phyloP scores from a whole-genome alignment of 371 early-diverging fungal species.

The Nematocida sp. region DNA sequence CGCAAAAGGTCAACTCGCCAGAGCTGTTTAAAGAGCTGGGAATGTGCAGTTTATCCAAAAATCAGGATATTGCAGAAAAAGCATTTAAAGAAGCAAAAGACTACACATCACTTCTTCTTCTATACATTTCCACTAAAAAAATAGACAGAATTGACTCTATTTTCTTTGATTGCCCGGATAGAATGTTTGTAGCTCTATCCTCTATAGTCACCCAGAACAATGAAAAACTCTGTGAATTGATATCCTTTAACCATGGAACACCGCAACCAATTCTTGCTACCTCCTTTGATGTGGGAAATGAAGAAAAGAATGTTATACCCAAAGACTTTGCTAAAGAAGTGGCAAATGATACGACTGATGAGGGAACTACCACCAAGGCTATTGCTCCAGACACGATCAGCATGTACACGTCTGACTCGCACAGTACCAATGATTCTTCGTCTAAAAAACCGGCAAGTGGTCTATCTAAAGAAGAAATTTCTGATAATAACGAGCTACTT shows the following conservation, averaged over 20 bases:
- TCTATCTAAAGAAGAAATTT: background rate
- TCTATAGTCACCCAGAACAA: constrained; percentile 43
- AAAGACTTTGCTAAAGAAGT: background rate
- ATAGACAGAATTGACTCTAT: constrained; percentile 55
- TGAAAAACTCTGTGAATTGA: constrained; percentile 26
- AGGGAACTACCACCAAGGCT: background rate
- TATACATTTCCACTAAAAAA: constrained; percentile 58
- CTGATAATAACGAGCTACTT: background rate
- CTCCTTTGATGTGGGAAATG: constrained; percentile 1
- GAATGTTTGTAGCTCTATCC: constrained; percentile 20
- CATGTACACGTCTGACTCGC: no score
- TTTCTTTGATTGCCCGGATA: constrained; percentile 27
- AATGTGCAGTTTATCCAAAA: constrained; percentile 45
- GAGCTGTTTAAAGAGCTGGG: constrained; percentile 46
- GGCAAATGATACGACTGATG: background rate
- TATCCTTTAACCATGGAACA: background rate
- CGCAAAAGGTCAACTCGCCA: constrained; percentile 11
- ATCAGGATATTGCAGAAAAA: constrained; percentile 58
- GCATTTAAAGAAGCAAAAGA: constrained; percentile 55
- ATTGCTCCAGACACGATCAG: no score
- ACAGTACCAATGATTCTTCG: no score
- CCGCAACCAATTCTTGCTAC: background rate
- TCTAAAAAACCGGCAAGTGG: no score
- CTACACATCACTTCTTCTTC: constrained; percentile 54
- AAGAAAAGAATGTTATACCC: no score